Conservation (phyloP, 1,139 yeast species). For the Hemisphaericaspora xylanilytica region DNA sequence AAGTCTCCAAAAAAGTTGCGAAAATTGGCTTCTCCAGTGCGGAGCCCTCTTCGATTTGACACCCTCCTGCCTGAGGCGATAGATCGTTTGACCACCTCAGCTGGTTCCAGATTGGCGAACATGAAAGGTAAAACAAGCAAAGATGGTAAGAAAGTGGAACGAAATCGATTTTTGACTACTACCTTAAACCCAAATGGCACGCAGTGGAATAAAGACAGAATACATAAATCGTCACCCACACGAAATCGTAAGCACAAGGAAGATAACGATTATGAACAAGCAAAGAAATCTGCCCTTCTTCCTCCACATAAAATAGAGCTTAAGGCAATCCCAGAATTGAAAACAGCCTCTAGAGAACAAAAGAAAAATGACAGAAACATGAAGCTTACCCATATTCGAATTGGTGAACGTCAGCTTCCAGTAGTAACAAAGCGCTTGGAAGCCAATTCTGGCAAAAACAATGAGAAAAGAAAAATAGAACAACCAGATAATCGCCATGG, state of each 20-base stretch:
- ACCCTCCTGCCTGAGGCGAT: constrained; percentile 8
- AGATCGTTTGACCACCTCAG: constrained; percentile 24
- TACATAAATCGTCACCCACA: constrained; percentile 2
- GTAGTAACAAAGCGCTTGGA: background rate
- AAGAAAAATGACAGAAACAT: constrained; percentile 18
- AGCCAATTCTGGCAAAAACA: background rate
- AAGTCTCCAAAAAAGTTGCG: background rate
- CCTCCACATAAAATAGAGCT: constrained; percentile 14
- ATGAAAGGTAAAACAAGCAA: constrained; percentile 4
- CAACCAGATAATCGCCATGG: background rate
- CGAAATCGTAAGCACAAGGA: background rate
- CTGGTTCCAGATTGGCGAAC: constrained; percentile 25
- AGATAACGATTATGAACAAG: background rate
- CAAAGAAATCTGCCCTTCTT: background rate
- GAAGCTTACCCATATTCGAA: background rate
- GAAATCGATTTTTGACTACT: constrained; percentile 38
- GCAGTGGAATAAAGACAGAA: background rate
- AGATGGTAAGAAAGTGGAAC: constrained; percentile 12
- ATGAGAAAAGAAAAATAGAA: background rate
- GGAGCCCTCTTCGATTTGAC: background rate
- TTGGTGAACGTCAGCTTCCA: background rate
- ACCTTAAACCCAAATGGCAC: constrained; percentile 23
- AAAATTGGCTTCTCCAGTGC: constrained; percentile 3
- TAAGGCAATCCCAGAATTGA: constrained; percentile 21
- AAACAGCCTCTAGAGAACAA: constrained; percentile 24